Evolutionary conservation across 495 filamentous ascomycete species (phyloP), one percentile per base, ranked within the genome.

Genomic region (Daldinia concentrica): DNA sequence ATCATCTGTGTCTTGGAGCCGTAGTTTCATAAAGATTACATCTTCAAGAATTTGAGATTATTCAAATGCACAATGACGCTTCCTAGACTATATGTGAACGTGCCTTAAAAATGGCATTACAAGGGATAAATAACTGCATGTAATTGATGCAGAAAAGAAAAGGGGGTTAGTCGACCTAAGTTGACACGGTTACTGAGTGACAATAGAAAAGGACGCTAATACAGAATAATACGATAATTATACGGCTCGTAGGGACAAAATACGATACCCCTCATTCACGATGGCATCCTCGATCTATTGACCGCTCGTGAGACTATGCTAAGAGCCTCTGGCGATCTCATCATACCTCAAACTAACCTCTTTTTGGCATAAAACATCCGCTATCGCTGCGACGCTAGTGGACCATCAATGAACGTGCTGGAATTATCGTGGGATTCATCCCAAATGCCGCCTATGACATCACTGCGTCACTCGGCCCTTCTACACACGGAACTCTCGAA

Each of bases 291-390:
- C 60, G n/a, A 24, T 58, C 64, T 58, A 58, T 32, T 36, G 32
- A 69, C 6, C 24, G 43, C 26, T 17, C 58, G 59, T 54, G 58
- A 36, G 51, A 66, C 58, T 41, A 41, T 57, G 32, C 52, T 63
- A 43, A 67, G 60, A 68, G 69, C 64, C 60, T 72, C 69, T 64
- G 60, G 48, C 64, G 64, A 72, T 72, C 69, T 72, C 69, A 72
- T 68, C 69, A 17, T 64, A 56, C 69, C 50, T 72, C 22, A 55
- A 72, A 34, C 64, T 68, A 72, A 37, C 54, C 69, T 19, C 48
- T 51, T 68, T 67, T 12, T 17, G 56, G 61, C 7, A 34, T 51
- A 24, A 32, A 27, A 45, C 26, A 64, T 64, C 69, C 55, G 54
- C 29, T 45, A 29, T 54, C 32, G 52, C 43, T 62, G 58, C 64